phyloP scores from a whole-genome alignment of 2,329 filamentous ascomycete species.

The Microdochium bolleyi region DNA sequence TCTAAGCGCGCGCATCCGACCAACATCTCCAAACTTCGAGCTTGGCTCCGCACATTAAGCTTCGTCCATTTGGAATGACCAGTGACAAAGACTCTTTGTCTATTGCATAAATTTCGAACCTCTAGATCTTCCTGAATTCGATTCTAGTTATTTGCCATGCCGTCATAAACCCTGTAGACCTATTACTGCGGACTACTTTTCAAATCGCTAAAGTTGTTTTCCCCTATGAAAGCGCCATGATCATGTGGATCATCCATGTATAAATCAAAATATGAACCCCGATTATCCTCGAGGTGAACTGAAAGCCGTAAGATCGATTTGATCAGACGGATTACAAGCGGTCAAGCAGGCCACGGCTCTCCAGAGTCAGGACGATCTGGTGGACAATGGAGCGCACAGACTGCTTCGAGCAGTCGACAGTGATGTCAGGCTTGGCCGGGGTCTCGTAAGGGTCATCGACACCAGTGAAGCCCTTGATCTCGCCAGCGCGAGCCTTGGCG shows the following conservation, averaged over 20 bases:
- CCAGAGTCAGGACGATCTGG: constrained; percentile 88
- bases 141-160: not conserved
- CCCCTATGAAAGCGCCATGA: not conserved
- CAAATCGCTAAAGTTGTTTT: not conserved
- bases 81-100: not conserved
- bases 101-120: not conserved
- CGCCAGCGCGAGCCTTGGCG: constrained; percentile 70
- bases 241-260: not conserved
- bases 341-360: constrained; percentile 84
- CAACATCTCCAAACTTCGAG: no score
- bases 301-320: not conserved
- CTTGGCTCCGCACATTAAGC: no score
- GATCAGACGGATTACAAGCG: constrained; percentile 29
- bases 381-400: constrained; percentile 89
- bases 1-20: no score
- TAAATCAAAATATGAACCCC: not conserved
- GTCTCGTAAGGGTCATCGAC: constrained; percentile 95
- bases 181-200: not conserved
- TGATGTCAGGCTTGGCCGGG: constrained; percentile 73
- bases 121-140: not conserved
- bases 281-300: not conserved
- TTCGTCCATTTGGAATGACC: no score
- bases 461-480: constrained; percentile 97
- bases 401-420: constrained; percentile 79
- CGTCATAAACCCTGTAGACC: not conserved